Evolutionary conservation across 257 asterid genomes (phyloP), one percentile per base, ranked within the genome.

Genomic region (Buddleja alternifolia): DNA sequence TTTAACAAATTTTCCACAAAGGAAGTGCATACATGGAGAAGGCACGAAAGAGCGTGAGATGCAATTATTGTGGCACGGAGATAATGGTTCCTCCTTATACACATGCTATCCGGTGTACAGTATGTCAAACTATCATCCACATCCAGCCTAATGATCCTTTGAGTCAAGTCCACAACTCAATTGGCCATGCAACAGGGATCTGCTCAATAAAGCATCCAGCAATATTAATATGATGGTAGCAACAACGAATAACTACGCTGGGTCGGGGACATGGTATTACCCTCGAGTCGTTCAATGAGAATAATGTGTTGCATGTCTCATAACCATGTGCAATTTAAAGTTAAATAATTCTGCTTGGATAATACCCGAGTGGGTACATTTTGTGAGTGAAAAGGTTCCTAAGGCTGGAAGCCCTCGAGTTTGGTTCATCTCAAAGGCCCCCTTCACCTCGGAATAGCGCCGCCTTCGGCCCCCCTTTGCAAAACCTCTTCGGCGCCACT

Each of bases 51-150:
- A 75, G 71, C 57, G 50, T 40, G 46, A 70, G 73, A 60, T 84
- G 89, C 77, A 69, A 59, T 42, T 47, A 46, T 44, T 84, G 90
- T 58, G 75, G 81, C 8, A 55, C 19, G 71, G 77, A 61, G 52
- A 46, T 58, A 20, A 14, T 17, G 21, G 77, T 77, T 48, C 78
- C 89, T 47, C 59, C 72, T 60, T n/a, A 21, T 24, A 53, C 75
- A 58, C 70, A 69, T n/a, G 55, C 39, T 20, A 15, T 69, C 46
- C 77, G 58, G 36, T 77, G 85, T 65, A 20, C 67, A 32, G 66
- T 21, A 63, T 79, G 90, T 50, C 67, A 66, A 63, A 50, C 60
- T 12, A 47, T 48, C 58, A 42, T 42, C 64, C 63, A 5, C 0
- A 8, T 57, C 58, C 79, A 46, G 39, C 36, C 75, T 54, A 65